phyloP scores from a whole-genome alignment of 768 basidiomycete species.

The Tricholoma terreum region DNA sequence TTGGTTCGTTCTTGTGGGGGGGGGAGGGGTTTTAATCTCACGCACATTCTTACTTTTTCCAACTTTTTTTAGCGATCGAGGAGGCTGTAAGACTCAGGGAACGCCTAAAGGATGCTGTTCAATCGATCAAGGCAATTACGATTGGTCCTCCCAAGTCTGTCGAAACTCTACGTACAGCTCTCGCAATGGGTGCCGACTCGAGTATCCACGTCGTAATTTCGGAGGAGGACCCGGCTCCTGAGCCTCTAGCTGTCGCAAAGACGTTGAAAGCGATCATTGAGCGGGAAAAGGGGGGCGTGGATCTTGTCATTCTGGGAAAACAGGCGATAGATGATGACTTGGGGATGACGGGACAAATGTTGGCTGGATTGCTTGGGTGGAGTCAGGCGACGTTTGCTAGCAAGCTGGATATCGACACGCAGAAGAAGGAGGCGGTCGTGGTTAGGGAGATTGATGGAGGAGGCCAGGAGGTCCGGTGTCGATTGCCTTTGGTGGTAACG shows the following conservation, averaged over 20 bases:
- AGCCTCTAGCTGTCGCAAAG: conserved; percentile 90
- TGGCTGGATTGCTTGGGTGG: conserved; percentile 90
- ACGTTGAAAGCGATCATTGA: conserved; percentile 76
- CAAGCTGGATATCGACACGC: conserved; percentile 70
- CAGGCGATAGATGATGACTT: conserved; percentile 98
- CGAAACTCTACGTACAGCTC: conserved; percentile 91
- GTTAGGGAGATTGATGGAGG: conserved; percentile 95
- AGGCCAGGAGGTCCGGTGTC: conserved; percentile 74
- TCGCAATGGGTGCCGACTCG: conserved; percentile 96
- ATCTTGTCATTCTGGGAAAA: conserved; percentile 94
- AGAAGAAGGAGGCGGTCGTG: conserved; percentile 63
- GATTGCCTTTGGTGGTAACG: conserved; percentile 82
- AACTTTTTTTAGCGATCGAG: conserved; percentile 70
- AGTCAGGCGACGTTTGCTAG: conserved; percentile 95
- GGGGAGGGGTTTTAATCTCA: not conserved
- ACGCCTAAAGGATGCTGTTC: conserved; percentile 68
- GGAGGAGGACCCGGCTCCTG: conserved; percentile 69
- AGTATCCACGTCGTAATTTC: conserved; percentile 88
- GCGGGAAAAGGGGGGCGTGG: conserved; percentile 54
- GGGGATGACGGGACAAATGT: conserved; percentile 95
- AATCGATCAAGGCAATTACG: conserved; percentile 88
- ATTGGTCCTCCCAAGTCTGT: conserved; percentile 88
- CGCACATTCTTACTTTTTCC: conserved; percentile 1
- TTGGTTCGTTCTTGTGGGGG: conserved; percentile 64
- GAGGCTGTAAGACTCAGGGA: conserved; percentile 96